Evolutionary conservation across 371 early-diverging fungal genomes (phyloP).

Genomic region (Chytridium lagenaria): DNA sequence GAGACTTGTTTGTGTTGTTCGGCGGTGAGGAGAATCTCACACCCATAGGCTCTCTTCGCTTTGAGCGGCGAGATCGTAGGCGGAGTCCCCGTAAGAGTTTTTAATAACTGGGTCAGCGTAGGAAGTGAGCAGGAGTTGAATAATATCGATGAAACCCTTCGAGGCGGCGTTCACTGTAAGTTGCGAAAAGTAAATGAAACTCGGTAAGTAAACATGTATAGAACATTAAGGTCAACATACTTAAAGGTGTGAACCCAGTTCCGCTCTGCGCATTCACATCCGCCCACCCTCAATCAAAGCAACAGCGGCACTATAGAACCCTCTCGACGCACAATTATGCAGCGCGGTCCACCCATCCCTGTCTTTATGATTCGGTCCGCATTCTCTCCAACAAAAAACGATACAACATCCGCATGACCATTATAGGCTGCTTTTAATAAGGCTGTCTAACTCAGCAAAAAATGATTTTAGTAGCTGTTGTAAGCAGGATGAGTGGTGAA

Average conservation of each 20-base stretch:
- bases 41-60: constrained; percentile 68
- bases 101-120: constrained; percentile 71
- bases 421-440: constrained; percentile 78
- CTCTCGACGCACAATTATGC: constrained; percentile 60
- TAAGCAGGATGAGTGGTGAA: neutral
- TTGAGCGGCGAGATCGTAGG: constrained; percentile 81
- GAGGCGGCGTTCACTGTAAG: constrained; percentile 78
- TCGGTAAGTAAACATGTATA: no score
- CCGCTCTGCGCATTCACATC: constrained; percentile 66
- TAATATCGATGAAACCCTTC: constrained; percentile 71
- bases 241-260: constrained; percentile 79
- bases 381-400: constrained; percentile 65
- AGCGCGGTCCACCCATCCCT: constrained; percentile 87
- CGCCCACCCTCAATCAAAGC: constrained; percentile 34
- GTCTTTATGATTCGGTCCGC: constrained; percentile 76
- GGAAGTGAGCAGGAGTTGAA: constrained; percentile 68
- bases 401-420: constrained; percentile 70
- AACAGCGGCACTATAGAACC: constrained; percentile 21
- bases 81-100: constrained; percentile 76
- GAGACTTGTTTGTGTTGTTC: constrained; percentile 20
- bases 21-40: constrained; percentile 52
- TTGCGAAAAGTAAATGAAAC: neutral
- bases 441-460: constrained; percentile 68
- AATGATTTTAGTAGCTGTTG: no score
- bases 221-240: constrained; percentile 49